Base-by-base conservation (phyloP, 257 asterid species). In the Lavandula angustifolia region DNA sequence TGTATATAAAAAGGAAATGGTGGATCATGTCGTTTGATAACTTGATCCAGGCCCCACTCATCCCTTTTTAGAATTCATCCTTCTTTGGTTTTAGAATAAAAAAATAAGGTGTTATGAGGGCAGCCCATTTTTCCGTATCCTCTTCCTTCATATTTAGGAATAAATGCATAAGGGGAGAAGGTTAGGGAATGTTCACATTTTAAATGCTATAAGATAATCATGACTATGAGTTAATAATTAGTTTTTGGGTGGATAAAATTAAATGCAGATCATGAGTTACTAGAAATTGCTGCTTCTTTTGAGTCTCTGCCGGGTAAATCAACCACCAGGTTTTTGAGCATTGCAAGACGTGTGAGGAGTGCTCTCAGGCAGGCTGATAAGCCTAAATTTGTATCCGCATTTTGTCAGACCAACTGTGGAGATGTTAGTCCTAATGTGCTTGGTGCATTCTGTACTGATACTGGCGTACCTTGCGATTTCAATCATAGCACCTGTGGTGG, bases 341-440 rank as follows among this genome's bases (percentile, higher is more conserved):
- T 79, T 69, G 79, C 94, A 71, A 81, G 84, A 54, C 99, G 99
- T 73, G 99, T 94, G 12, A 86, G 99, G 79, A 84, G 92, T 79
- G 73, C 88, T 53, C 84, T 86, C 62, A 80, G 95, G 84, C 79
- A 60, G 76, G 82, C 87, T 40, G 83, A 85, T 61, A 84, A 78
- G 74, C 98, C 99, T 9, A 79, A 69, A 59, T 94, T 94, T 82
- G 92, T 94, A 62, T 83, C 97, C 14, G 95, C 99, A 72, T 94
- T 90, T 84, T 94, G 99, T 76, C 99, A 94, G 76, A 73, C 85
- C 61, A 94, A 94, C 68, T 94, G 99, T 66, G 99, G 99, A n/a
- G 99, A 94, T 60, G 98, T 94, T 69, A 90, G 99, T 75, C 99
- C 99, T 34, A 94, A 94, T 83, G 97, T 87, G 71, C 99, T 90